Evolutionary conservation across 768 basidiomycete species (phyloP).

Genomic region (Flagelloscypha sp.): DNA sequence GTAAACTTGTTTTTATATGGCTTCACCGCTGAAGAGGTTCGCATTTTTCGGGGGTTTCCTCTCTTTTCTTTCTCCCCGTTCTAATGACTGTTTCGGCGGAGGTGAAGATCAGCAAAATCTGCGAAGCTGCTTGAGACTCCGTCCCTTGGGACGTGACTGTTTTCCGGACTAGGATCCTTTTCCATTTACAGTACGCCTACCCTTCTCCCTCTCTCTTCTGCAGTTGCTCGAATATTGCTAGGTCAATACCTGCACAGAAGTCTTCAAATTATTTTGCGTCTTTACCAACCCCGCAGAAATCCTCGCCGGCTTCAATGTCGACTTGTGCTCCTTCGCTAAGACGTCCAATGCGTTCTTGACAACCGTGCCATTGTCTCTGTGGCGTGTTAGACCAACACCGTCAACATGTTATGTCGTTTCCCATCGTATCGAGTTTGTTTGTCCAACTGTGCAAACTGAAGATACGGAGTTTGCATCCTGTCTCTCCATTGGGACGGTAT

Average conservation of each 20-base stretch:
- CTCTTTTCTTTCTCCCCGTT: background rate
- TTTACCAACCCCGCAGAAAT: constrained; percentile 62
- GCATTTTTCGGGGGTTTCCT: constrained; percentile 3
- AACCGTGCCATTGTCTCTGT: constrained; percentile 51
- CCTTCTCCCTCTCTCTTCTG: background rate
- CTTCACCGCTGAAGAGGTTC: constrained; percentile 43
- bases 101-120: constrained; percentile 48
- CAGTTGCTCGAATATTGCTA: constrained; percentile 14
- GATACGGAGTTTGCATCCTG: constrained; percentile 51
- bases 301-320: constrained; percentile 60
- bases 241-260: constrained; percentile 60
- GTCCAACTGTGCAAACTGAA: constrained; percentile 46
- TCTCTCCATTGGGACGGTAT: constrained; percentile 39
- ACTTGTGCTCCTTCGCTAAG: constrained; percentile 51
- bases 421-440: constrained; percentile 59
- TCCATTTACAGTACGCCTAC: constrained; percentile 48
- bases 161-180: constrained; percentile 54
- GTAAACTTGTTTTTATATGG: constrained; percentile 59
- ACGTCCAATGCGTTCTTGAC: constrained; percentile 25
- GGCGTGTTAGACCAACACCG: constrained; percentile 61
- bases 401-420: constrained; percentile 54
- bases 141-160: constrained; percentile 65
- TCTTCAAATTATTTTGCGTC: constrained; percentile 58
- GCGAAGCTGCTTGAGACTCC: constrained; percentile 55
- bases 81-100: constrained; percentile 33